A percentile compares a stretch with the other conserved stretches of the same genome.
These are phyloP conservation scores for Xylaria sp. DNA, from an alignment of 495 filamentous ascomycete species.

Conservation along the genomic window DNA sequence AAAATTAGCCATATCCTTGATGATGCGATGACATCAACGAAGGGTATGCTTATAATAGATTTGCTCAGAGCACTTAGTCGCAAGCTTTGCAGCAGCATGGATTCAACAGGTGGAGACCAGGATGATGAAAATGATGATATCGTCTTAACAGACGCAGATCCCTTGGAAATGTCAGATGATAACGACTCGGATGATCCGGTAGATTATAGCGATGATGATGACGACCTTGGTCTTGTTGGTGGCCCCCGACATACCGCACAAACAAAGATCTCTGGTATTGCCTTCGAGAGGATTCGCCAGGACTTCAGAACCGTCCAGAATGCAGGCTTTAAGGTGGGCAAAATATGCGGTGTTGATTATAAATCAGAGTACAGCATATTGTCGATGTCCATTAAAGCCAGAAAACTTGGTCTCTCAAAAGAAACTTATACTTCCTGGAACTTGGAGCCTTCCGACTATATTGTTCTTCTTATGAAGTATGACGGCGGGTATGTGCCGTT, in stretches of 20 bases:
- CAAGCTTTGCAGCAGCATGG: slow-evolving; percentile 30
- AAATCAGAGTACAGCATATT: slow-evolving; percentile 53
- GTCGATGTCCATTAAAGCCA: slow-evolving; percentile 70
- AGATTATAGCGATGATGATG: slow-evolving; percentile 37
- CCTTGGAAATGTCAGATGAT: slow-evolving; percentile 42
- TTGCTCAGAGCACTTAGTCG: slow-evolving; percentile 36
- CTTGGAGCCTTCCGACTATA: slow-evolving; percentile 68
- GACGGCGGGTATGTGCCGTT: slow-evolving; percentile 62
- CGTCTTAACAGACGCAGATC: slow-evolving; percentile 25
- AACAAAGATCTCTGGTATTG: slow-evolving; percentile 3
- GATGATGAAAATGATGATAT: slow-evolving; percentile 40
- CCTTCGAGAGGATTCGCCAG: slow-evolving; percentile 53
- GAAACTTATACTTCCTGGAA: slow-evolving; percentile 83
- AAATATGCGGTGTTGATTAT: slow-evolving; percentile 58
- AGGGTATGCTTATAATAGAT: slow-evolving; percentile 34
- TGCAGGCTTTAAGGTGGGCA: slow-evolving; percentile 79
- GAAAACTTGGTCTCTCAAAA: slow-evolving; percentile 75
- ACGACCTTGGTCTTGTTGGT: slow-evolving; percentile 29
- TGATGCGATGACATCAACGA: slow-evolving; percentile 31
- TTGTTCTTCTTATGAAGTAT: slow-evolving; percentile 80
- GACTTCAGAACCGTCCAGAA: slow-evolving; percentile 69
- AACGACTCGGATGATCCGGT: slow-evolving; percentile 34
- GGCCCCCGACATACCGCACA: not conserved
- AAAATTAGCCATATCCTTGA: slow-evolving; percentile 36
- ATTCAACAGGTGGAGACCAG: not conserved